Conservation (phyloP, 768 basidiomycete genomes). For the Mrakia hoshinonis region DNA sequence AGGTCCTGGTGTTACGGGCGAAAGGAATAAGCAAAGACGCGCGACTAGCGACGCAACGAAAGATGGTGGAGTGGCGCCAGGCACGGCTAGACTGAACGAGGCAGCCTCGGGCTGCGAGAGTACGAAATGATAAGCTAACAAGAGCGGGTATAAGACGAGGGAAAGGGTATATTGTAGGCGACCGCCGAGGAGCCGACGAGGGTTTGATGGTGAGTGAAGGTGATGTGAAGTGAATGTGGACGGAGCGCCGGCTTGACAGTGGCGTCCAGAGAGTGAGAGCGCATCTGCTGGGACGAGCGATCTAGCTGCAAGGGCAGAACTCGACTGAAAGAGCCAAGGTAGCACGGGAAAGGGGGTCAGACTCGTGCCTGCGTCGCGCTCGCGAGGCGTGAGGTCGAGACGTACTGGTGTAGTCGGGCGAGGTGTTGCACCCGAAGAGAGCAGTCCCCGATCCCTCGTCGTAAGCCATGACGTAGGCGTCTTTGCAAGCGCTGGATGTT, state of each 20-base stretch:
- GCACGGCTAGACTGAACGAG: too few species aligned
- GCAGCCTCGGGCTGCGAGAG: too few species aligned
- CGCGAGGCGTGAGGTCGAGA: neutral
- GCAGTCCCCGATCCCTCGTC: neutral
- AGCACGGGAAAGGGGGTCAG: neutral
- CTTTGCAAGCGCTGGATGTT: neutral
- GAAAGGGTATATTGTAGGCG: too few species aligned
- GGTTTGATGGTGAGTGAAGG: too few species aligned
- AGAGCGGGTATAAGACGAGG: too few species aligned
- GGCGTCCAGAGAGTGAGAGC: neutral
- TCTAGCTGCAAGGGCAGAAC: neutral
- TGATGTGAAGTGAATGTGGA: too few species aligned
- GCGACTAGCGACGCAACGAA: too few species aligned
- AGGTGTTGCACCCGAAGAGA: neutral
- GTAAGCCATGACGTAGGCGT: slow-evolving; percentile 1
- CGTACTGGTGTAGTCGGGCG: neutral
- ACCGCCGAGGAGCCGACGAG: too few species aligned
- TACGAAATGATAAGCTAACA: too few species aligned
- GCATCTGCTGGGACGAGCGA: neutral
- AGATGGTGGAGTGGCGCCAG: too few species aligned
- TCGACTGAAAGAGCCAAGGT: neutral
- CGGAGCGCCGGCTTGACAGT: too few species aligned
- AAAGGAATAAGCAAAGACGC: too few species aligned
- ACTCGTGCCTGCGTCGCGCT: neutral
- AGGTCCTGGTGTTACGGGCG: neutral